These are phyloP conservation scores for Eucalyptus rudis DNA, from an alignment of 345 rosid species.

Conservation along the genomic window DNA sequence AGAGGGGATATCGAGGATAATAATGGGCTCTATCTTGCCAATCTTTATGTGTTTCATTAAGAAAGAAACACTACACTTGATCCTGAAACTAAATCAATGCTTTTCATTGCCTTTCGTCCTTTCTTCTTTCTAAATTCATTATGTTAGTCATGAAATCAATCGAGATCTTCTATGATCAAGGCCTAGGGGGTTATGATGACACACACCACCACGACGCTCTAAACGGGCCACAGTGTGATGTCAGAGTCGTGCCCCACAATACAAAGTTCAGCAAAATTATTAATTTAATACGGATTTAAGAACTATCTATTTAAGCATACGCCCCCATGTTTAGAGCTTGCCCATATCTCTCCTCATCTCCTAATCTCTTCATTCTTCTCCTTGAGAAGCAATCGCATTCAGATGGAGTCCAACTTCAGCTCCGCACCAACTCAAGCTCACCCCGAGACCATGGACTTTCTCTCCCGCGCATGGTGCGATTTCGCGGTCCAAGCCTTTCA, in stretches of 20 bases:
- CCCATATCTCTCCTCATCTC: background rate
- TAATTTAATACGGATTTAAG: background rate
- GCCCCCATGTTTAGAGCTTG: background rate
- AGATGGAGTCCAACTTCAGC: constrained; percentile 23
- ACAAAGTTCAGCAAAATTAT: background rate
- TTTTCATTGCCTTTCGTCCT: background rate
- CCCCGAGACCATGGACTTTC: constrained; percentile 87
- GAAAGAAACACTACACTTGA: background rate
- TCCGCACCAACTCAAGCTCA: constrained; percentile 73
- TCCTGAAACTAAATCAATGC: background rate
- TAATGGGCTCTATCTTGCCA: background rate
- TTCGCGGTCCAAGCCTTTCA: constrained; percentile 80
- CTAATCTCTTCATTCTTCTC: background rate
- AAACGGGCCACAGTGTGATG: background rate
- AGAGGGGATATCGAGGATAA: background rate
- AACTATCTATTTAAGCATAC: background rate
- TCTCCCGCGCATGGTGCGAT: constrained; percentile 79
- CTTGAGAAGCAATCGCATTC: background rate
- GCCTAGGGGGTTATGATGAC: background rate
- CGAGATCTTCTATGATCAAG: background rate
- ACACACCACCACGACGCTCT: background rate
- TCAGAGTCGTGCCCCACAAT: background rate
- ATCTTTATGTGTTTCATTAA: background rate
- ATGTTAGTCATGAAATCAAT: background rate
- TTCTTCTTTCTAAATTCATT: background rate